These are phyloP conservation scores for Trametes sanguinea DNA, from an alignment of 768 basidiomycete species.

Conservation along the genomic window DNA sequence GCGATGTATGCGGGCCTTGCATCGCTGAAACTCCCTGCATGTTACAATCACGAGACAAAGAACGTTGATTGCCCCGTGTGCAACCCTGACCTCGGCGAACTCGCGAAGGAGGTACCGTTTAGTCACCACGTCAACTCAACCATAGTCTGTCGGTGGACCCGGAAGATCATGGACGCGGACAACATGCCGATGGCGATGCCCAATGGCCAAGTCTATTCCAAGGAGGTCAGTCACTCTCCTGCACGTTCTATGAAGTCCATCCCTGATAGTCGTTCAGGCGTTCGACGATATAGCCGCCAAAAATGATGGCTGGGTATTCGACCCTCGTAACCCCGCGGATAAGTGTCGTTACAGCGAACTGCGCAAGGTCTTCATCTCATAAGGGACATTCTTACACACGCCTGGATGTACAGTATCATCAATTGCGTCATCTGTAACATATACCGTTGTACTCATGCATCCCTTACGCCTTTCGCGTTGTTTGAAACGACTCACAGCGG, in stretches of 20 bases:
- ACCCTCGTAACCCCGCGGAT: constrained; percentile 67
- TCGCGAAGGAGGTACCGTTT: constrained; percentile 85
- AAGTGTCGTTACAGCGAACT: constrained; percentile 65
- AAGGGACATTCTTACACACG: constrained; percentile 23
- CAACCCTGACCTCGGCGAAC: constrained; percentile 68
- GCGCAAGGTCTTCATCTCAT: constrained; percentile 91
- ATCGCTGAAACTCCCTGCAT: constrained; percentile 86
- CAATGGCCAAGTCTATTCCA: constrained; percentile 85
- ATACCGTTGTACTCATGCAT: neutral
- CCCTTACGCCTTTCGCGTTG: too few species aligned
- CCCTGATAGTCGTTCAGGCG: constrained; percentile 50
- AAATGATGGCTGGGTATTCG: constrained; percentile 79
- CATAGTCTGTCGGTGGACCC: constrained; percentile 88
- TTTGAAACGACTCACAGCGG: too few species aligned
- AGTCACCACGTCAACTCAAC: constrained; percentile 96
- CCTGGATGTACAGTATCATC: constrained; percentile 1
- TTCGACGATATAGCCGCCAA: constrained; percentile 85
- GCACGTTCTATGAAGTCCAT: constrained; percentile 1
- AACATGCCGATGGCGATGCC: constrained; percentile 93
- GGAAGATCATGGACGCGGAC: constrained; percentile 93
- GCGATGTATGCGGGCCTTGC: constrained; percentile 91
- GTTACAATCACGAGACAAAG: constrained; percentile 61
- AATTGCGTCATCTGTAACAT: neutral
- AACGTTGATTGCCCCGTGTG: constrained; percentile 94
- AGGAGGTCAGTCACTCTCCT: constrained; percentile 55